phyloP scores from a whole-genome alignment of 1,284 basidiomycete species.

The Inonotus obliquus region DNA sequence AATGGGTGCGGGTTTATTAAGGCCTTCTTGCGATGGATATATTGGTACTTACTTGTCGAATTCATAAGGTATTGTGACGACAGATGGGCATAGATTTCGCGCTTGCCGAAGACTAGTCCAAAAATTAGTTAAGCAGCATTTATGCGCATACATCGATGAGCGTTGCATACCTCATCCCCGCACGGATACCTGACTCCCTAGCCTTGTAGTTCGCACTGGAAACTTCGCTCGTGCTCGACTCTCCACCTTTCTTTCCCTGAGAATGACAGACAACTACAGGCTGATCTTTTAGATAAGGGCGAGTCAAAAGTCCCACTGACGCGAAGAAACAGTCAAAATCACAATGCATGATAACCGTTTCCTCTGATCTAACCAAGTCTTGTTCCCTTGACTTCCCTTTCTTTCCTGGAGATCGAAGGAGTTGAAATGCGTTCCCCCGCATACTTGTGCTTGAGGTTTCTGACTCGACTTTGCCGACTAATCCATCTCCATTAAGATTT shows the following conservation, averaged over 20 bases:
- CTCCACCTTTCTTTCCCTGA: conserved; percentile 63
- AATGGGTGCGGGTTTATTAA: background rate
- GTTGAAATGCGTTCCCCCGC: conserved; percentile 46
- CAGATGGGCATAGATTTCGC: conserved; percentile 66
- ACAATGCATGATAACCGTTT: conserved; percentile 85
- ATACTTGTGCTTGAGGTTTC: conserved; percentile 40
- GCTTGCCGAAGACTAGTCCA: conserved; percentile 78
- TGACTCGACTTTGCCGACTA: conserved; percentile 7
- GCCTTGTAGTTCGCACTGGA: conserved; percentile 96
- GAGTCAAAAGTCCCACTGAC: conserved; percentile 74
- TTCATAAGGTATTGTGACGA: conserved; percentile 88
- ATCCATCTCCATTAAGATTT: background rate
- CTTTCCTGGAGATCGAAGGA: conserved; percentile 43
- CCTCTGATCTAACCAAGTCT: conserved; percentile 33
- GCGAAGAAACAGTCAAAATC: conserved; percentile 99
- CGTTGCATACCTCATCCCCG: conserved; percentile 79
- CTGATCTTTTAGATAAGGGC: conserved; percentile 78
- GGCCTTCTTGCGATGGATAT: background rate
- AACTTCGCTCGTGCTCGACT: conserved; percentile 86
- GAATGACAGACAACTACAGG: conserved; percentile 96
- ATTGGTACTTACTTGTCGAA: conserved; percentile 56
- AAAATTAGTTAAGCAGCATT: background rate
- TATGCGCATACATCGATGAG: conserved; percentile 1
- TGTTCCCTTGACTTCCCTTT: conserved; percentile 49
- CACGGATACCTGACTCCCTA: conserved; percentile 80